These are phyloP conservation scores for Parathielavia appendiculata DNA, from an alignment of 495 filamentous ascomycete species.

Conservation along the genomic window DNA sequence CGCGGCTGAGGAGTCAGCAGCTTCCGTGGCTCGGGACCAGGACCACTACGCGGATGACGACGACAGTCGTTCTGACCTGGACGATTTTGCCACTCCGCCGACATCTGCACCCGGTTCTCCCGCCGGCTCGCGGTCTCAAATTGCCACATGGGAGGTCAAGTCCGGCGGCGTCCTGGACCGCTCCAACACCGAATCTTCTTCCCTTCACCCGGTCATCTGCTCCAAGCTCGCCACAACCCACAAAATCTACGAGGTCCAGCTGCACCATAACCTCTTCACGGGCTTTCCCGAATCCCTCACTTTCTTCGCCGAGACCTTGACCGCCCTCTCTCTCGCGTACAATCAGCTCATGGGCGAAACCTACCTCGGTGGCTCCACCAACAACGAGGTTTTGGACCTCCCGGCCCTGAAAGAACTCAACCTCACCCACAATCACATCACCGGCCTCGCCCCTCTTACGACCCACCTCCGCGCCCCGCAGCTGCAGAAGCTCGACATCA, in stretches of 20 bases:
- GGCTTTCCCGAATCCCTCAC: slow-evolving; percentile 62
- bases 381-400: slow-evolving; percentile 55
- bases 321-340: slow-evolving; percentile 69
- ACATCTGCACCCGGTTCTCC: slow-evolving; percentile 47
- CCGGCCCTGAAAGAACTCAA: slow-evolving; percentile 71
- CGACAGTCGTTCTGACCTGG: slow-evolving; percentile 57
- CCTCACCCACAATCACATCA: slow-evolving; percentile 63
- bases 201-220: slow-evolving; percentile 48
- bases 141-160: slow-evolving; percentile 56
- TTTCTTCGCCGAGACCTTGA: slow-evolving; percentile 63
- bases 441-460: slow-evolving; percentile 57
- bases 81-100: slow-evolving; percentile 58
- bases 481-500: slow-evolving; percentile 71
- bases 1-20: not conserved
- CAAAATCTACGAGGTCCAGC: slow-evolving; percentile 50
- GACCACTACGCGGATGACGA: slow-evolving; percentile 21
- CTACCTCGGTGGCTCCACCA: slow-evolving; percentile 42
- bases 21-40: not conserved
- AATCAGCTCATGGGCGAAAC: slow-evolving; percentile 62
- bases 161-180: slow-evolving; percentile 68
- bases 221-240: slow-evolving; percentile 46
- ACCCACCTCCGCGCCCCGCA: slow-evolving; percentile 61
- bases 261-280: slow-evolving; percentile 72
- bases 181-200: slow-evolving; percentile 57
- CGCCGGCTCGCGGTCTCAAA: slow-evolving; percentile 39